Evolutionary conservation across 2,329 filamentous ascomycete genomes (phyloP).

Genomic region (Ceratocystis huliohia): DNA sequence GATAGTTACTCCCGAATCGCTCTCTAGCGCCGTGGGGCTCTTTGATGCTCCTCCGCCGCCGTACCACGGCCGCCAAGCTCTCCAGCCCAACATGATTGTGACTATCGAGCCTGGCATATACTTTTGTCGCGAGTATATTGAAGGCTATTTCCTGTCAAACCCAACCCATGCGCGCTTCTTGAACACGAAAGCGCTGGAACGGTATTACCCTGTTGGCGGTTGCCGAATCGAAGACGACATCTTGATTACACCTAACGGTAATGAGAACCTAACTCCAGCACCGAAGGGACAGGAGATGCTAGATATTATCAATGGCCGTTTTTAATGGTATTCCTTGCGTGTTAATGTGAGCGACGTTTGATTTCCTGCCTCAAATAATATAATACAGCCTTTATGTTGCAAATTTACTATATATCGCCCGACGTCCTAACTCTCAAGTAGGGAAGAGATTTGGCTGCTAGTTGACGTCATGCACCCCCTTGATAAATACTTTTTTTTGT

Average conservation of each 20-base stretch:
- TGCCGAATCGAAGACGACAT: slow-evolving; percentile 90
- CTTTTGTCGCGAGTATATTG: slow-evolving; percentile 61
- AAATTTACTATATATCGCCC: background rate
- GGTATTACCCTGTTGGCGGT: slow-evolving; percentile 69
- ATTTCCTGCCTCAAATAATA: background rate
- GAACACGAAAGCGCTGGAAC: slow-evolving; percentile 49
- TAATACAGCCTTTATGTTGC: background rate
- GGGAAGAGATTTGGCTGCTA: background rate
- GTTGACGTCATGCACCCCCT: background rate
- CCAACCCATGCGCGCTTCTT: slow-evolving; percentile 50
- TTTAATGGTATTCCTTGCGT: background rate
- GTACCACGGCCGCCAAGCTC: slow-evolving; percentile 30
- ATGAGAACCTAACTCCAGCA: slow-evolving; percentile 71
- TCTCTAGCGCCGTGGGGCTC: slow-evolving; percentile 23
- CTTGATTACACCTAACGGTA: slow-evolving; percentile 61
- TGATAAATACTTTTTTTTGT: background rate
- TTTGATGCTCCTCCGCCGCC: slow-evolving; percentile 23
- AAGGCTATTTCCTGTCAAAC: slow-evolving; percentile 52
- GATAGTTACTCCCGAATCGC: slow-evolving; percentile 30
- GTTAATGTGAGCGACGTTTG: background rate
- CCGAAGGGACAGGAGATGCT: slow-evolving; percentile 65
- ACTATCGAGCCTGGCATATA: slow-evolving; percentile 74
- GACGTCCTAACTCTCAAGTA: too few species aligned
- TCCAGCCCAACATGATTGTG: slow-evolving; percentile 53
- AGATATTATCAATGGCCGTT: slow-evolving; percentile 41